Conservation (phyloP, 1,139 yeast species). For the Magnusiomyces sp. region DNA sequence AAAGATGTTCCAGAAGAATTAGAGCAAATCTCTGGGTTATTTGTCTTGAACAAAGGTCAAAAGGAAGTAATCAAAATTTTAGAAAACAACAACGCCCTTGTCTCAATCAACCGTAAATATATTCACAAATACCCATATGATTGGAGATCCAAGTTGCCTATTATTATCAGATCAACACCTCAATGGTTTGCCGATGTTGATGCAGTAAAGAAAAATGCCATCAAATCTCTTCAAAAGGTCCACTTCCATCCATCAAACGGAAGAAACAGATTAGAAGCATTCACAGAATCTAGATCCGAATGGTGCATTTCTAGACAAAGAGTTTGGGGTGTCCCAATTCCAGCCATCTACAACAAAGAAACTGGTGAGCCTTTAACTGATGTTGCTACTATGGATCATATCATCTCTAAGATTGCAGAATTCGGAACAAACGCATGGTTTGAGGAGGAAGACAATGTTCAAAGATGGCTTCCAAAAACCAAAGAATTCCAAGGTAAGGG, state of each 20-base stretch:
- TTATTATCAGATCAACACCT: slow-evolving; percentile 90
- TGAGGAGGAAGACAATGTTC: slow-evolving; percentile 40
- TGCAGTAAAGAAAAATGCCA: slow-evolving; percentile 55
- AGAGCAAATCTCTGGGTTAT: slow-evolving; percentile 41
- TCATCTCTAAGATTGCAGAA: slow-evolving; percentile 45
- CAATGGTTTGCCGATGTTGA: slow-evolving; percentile 94
- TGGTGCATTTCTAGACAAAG: slow-evolving; percentile 98
- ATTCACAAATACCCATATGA: slow-evolving; percentile 90
- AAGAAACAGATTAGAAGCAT: slow-evolving; percentile 57
- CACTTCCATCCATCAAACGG: slow-evolving; percentile 70
- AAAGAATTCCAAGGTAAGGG: slow-evolving; percentile 34
- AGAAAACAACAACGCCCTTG: slow-evolving; percentile 39
- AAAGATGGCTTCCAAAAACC: slow-evolving; percentile 63
- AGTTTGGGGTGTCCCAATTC: slow-evolving; percentile 98
- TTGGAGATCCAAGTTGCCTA: slow-evolving; percentile 94
- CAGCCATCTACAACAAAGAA: slow-evolving; percentile 59
- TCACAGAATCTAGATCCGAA: slow-evolving; percentile 70
- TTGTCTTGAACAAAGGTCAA: slow-evolving; percentile 58
- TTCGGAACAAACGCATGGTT: slow-evolving; percentile 79
- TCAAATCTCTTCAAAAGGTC: slow-evolving; percentile 52
- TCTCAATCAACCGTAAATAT: slow-evolving; percentile 42
- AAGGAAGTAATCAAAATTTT: slow-evolving; percentile 40
- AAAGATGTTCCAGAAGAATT: slow-evolving; percentile 42
- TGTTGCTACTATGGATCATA: slow-evolving; percentile 42
- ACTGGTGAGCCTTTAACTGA: slow-evolving; percentile 54